Evolutionary conservation across 108 stramenopile genomes (phyloP), one percentile per base, ranked within the genome.

Genomic region (Nitzschia inconspicua): DNA sequence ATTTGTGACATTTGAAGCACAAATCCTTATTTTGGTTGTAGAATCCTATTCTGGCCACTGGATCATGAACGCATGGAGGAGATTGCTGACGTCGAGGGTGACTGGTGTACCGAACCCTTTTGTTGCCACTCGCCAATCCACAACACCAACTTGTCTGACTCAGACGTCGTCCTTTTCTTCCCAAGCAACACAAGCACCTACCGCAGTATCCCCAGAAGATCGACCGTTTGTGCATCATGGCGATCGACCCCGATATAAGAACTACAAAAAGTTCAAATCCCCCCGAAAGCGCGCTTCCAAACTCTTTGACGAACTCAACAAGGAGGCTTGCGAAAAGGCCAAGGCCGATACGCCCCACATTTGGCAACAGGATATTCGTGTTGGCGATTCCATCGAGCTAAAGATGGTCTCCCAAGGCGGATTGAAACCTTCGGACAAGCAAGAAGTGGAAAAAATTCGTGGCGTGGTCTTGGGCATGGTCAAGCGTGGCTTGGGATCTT

Each of bases 311-410:
- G 76, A 83, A 39, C 52, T 93, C 24, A 65, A 81, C 56, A 35
- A 70, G 14, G 88, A 93, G 40, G 67, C 70, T 1, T 71, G 80
- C 0, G 66, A 71, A 28, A 60, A 73, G 42, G 56, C 65, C 1
- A 79, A 75, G 24, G 68, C 60, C 11, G 10, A 52, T n/a, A 87
- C 81, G 34, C 88, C 85, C 3, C 59, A 61, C 26, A 80, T 93
- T 0, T 88, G 67, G 63, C 60, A 76, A 13, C 68, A 63, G 1
- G 56, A 64, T 0, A 81, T 89, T 48, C 64, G 62, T 10, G 91
- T 93, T 2, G 91, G 91, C 4, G 91, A 93, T 56, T 82, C 91
- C 3, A 72, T 93, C 18, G 91, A 93, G 57, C 28, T 89, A 16
- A 47, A 76, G 51, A 73, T 83, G 49, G 62, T 88, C n/a, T 64